These are phyloP conservation scores for Austroboletus eburneus DNA, from an alignment of 768 basidiomycete species.

Conservation along the genomic window DNA sequence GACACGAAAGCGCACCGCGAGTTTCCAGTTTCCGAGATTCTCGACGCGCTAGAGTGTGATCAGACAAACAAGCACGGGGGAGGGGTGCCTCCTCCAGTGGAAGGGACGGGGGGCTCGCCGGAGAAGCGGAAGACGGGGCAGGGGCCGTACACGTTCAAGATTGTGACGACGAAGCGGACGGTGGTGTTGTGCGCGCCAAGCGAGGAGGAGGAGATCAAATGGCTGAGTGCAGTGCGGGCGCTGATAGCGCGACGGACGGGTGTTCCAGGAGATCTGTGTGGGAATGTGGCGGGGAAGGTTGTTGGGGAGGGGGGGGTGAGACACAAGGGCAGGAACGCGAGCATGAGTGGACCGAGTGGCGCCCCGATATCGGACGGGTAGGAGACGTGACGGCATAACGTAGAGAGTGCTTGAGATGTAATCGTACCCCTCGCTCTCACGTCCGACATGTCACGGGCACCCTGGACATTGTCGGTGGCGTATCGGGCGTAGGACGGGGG, in stretches of 20 bases:
- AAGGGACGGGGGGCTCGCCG: constrained; percentile 33
- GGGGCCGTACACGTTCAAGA: constrained; percentile 78
- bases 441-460: constrained; percentile 13
- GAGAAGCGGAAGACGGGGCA: constrained; percentile 44
- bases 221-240: constrained; percentile 92
- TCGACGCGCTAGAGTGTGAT: constrained; percentile 91
- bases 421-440: constrained; percentile 20
- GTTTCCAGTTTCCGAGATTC: constrained; percentile 78
- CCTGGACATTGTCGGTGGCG: constrained; percentile 25
- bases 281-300: constrained; percentile 28
- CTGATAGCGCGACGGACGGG: constrained; percentile 73
- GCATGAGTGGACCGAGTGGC: constrained; percentile 36
- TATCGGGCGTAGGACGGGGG: too few species aligned
- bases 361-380: constrained; percentile 22
- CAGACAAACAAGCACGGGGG: constrained; percentile 47
- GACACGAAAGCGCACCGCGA: constrained; percentile 86
- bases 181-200: constrained; percentile 87
- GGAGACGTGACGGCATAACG: constrained; percentile 19
- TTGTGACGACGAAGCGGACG: constrained; percentile 91
- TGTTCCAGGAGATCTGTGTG: constrained; percentile 47
- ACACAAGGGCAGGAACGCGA: constrained; percentile 45
- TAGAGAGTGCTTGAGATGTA: constrained; percentile 10
- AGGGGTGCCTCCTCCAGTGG: constrained; percentile 29
- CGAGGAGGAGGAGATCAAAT: constrained; percentile 98
- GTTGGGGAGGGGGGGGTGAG: constrained; percentile 28